phyloP scores from a whole-genome alignment of 805 yeast genomes.

The Zygosaccharomyces bisporus region DNA sequence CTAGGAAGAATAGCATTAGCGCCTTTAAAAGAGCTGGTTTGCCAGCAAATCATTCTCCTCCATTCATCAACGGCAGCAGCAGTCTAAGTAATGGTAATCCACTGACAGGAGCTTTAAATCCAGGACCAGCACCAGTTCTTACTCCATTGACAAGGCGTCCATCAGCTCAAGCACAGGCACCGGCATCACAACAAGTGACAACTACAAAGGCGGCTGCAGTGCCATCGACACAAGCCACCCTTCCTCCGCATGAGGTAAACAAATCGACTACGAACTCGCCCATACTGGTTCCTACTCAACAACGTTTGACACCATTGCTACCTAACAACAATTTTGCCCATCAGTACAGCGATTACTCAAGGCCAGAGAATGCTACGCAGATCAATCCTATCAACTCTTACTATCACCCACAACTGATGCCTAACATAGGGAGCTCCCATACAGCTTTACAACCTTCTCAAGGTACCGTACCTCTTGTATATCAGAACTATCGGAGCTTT shows the following conservation, averaged over 20 bases:
- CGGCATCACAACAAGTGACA: no score
- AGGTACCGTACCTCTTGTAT: not conserved
- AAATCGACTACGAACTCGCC: constrained; percentile 2
- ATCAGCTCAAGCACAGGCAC: no score
- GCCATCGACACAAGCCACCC: not conserved
- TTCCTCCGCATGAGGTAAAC: not conserved
- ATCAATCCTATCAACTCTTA: not conserved
- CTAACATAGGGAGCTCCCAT: not conserved
- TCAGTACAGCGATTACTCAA: not conserved
- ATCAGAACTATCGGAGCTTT: not conserved
- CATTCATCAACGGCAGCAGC: not conserved
- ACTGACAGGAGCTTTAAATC: not conserved
- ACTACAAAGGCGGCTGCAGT: not conserved
- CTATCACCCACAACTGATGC: constrained; percentile 3
- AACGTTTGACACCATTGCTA: not conserved
- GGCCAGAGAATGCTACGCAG: not conserved
- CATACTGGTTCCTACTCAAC: constrained; percentile 1
- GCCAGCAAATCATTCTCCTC: not conserved
- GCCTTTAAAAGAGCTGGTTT: constrained; percentile 1
- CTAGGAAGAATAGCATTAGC: not conserved
- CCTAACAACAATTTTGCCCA: constrained; percentile 3
- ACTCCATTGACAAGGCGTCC: no score
- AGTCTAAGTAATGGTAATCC: not conserved
- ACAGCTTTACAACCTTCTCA: constrained; percentile 1
- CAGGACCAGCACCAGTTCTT: not conserved